Conservation (phyloP, 2,329 filamentous ascomycete species). For the Lizonia empirigonia region DNA sequence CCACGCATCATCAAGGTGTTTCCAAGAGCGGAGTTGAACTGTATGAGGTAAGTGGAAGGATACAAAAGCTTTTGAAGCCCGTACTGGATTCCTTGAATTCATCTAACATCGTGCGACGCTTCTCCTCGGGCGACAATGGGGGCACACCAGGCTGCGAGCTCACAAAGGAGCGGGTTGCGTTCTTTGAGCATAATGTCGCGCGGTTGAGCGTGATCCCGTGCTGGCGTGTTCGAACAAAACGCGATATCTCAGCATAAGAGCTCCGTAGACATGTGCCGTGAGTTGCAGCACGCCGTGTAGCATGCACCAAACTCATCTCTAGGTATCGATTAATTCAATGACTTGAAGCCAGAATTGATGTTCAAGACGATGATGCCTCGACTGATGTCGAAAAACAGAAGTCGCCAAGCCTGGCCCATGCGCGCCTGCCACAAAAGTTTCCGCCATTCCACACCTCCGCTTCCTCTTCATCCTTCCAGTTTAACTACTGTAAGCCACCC, state of each 20-base stretch:
- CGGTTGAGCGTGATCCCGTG: constrained; percentile 33
- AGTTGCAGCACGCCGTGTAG: constrained; percentile 21
- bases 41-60: not conserved
- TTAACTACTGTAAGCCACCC: constrained; percentile 83
- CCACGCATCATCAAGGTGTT: constrained; percentile 45
- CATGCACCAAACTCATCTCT: constrained; percentile 32
- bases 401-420: constrained; percentile 27
- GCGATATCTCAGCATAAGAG: constrained; percentile 44
- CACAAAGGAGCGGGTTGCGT: constrained; percentile 23
- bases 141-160: constrained; percentile 4
- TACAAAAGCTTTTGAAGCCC: not conserved
- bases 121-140: constrained; percentile 21
- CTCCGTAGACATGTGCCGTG: constrained; percentile 29
- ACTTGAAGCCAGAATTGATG: not conserved
- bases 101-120: constrained; percentile 32
- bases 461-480: constrained; percentile 93
- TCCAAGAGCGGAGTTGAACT: constrained; percentile 19
- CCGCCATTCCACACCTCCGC: constrained; percentile 28
- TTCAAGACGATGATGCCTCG: constrained; percentile 2
- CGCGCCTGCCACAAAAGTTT: constrained; percentile 43
- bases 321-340: not conserved
- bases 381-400: constrained; percentile 11
- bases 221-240: constrained; percentile 37
- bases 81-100: constrained; percentile 43
- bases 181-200: constrained; percentile 12